Base-by-base conservation (phyloP, 2,329 filamentous ascomycete species). In the Calonectria henricotiae region DNA sequence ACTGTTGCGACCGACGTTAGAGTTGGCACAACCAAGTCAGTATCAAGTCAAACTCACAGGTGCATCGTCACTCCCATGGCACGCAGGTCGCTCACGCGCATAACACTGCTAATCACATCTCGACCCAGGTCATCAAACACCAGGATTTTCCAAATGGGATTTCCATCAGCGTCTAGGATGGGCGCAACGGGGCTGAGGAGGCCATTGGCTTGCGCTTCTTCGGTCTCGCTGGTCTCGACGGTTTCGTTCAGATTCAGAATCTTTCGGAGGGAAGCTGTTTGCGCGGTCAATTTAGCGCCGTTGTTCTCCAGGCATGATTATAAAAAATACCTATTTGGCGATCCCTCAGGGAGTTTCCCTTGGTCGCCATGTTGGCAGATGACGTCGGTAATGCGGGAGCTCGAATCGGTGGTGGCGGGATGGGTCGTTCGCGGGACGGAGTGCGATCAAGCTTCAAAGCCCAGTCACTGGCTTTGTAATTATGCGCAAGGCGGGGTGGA, bases 61-160 rank as follows among this genome's bases (percentile, higher is more conserved):
- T 98, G 94, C 88, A 98, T 96, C 44, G 95, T 98, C 65, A 98
- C 93, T n/a, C 97, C 96, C 90, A 96, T 95, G 71, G 93, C 90
- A 73, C 97, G 89, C 80, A 99, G 86, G 83, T 99, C 96, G 79
- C 95, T 98, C 73, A 99, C 96, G 69, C 95, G 90, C 74, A 99
- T 87, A 2, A 99, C 95, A 79, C 95, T 98, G 85, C 95, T 98
- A 79, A 99, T 98, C 69, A 99, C 94, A 89, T 98, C 95, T 81
- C 95, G 89, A 58, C 96, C 96, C 4, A 92, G 82, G 76, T 96
- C 93, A 83, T 99, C 97, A 80, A 99, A 98, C 11, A 99, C 94
- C 63, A 99, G 86, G 7, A 98, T 94, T 83, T 98, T 98, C 96
- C 96, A 98, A 85, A 98, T 95, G 0, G 96, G 95, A 78, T 97